phyloP scores from a whole-genome alignment of 2,329 filamentous ascomycete species.

The Emergomyces pasteurianus region DNA sequence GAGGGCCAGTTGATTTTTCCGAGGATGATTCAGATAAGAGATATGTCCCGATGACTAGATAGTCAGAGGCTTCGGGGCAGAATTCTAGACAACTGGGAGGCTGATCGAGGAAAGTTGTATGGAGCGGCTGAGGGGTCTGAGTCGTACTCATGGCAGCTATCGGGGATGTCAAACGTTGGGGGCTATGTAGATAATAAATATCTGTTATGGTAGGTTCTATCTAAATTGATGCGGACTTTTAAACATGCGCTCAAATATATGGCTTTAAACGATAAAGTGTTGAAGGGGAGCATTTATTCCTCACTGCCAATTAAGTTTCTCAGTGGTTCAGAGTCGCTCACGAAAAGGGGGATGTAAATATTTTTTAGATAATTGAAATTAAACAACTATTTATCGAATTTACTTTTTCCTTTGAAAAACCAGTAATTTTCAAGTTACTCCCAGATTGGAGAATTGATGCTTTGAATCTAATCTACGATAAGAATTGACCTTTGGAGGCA shows the following conservation, averaged over 20 bases:
- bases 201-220: neutral
- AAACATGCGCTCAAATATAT: neutral
- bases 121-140: slow-evolving; percentile 18
- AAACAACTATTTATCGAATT: no score
- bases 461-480: no score
- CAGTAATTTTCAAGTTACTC: no score
- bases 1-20: slow-evolving; percentile 14
- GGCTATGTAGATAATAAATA: neutral
- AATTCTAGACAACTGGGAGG: slow-evolving; percentile 36
- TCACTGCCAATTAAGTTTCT: neutral
- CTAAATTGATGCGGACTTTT: neutral
- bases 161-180: no score
- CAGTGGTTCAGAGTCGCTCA: no score
- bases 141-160: neutral
- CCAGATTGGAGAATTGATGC: no score
- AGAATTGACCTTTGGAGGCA: no score
- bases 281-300: neutral
- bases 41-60: slow-evolving; percentile 78
- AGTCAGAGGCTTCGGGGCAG: slow-evolving; percentile 39
- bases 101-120: slow-evolving; percentile 28
- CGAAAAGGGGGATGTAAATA: no score
- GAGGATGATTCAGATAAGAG: slow-evolving; percentile 40
- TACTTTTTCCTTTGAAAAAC: no score
- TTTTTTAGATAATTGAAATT: no score
- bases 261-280: neutral